These are phyloP conservation scores for Lyophyllum shimeji DNA, from an alignment of 768 basidiomycete genomes.

Conservation along the genomic window DNA sequence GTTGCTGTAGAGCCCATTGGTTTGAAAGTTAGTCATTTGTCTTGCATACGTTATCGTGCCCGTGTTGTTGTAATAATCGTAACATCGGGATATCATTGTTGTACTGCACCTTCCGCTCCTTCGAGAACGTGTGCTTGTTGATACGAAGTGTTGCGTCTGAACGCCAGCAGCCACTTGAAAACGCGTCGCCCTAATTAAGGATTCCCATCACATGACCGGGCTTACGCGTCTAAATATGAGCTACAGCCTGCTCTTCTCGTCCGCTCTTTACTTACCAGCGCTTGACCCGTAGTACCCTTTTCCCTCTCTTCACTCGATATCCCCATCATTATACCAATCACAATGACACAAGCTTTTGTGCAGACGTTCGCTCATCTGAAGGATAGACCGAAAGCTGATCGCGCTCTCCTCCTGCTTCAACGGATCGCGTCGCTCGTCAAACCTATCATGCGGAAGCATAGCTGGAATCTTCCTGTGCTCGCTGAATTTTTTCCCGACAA, in stretches of 20 bases:
- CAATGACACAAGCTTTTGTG: constrained; percentile 60
- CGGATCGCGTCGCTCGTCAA: constrained; percentile 79
- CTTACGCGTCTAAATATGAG: constrained; percentile 4
- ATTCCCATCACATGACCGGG: constrained; percentile 6
- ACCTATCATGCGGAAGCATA: constrained; percentile 88
- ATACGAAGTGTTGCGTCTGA: too few relatives aligned
- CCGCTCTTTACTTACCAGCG: not conserved
- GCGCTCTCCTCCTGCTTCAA: constrained; percentile 67
- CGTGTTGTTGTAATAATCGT: not conserved
- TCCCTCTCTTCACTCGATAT: too few relatives aligned
- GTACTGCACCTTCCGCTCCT: not conserved
- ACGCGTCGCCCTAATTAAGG: too few relatives aligned
- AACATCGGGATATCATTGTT: not conserved
- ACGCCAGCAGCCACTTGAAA: not conserved
- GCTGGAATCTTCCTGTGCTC: constrained; percentile 78
- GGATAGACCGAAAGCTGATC: constrained; percentile 61
- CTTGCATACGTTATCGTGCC: not conserved
- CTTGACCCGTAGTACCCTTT: not conserved
- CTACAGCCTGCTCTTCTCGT: not conserved
- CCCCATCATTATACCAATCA: not conserved
- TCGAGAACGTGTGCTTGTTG: too few relatives aligned
- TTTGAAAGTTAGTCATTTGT: not conserved
- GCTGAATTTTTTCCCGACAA: constrained; percentile 86
- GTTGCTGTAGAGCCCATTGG: not conserved
- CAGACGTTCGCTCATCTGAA: constrained; percentile 72